Evolutionary conservation across 345 rosid species (phyloP).

Genomic region (Gossypium arboreum): DNA sequence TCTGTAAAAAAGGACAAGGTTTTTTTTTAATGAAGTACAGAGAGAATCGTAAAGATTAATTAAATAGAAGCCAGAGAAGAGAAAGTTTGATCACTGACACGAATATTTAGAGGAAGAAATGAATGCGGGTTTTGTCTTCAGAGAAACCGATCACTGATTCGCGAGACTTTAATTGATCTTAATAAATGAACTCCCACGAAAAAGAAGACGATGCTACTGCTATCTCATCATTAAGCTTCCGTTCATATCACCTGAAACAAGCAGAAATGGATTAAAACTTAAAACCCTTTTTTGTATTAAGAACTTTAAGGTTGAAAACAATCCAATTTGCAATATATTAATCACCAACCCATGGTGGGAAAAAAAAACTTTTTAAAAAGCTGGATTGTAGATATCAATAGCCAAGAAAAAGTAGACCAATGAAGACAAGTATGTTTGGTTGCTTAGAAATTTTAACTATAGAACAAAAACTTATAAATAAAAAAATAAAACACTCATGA

Average conservation of each 20-base stretch:
- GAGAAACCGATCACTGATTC: constrained; percentile 29
- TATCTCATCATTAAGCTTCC: constrained; percentile 2
- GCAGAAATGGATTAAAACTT: constrained; percentile 1
- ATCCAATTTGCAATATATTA: background rate
- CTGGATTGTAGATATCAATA: background rate
- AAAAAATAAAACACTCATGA: background rate
- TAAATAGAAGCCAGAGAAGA: background rate
- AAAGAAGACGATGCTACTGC: constrained; percentile 1
- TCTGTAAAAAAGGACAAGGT: too few relatives aligned
- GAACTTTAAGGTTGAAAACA: background rate
- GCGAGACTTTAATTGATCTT: constrained; percentile 38
- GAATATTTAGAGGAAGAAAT: constrained; percentile 24
- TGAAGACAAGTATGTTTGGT: constrained; percentile 2
- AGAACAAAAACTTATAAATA: background rate
- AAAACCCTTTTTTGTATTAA: background rate
- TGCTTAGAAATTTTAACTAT: constrained; percentile 8
- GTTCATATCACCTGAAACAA: constrained; percentile 24
- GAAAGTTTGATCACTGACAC: constrained; percentile 22
- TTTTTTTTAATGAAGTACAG: constrained; percentile 12
- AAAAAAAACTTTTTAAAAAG: background rate
- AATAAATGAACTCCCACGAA: constrained; percentile 32
- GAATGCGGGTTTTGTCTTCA: constrained; percentile 21
- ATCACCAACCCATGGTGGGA: background rate
- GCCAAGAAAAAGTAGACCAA: background rate
- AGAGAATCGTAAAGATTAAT: constrained; percentile 10